Base-by-base conservation (phyloP, 257 asterid genomes). In the Solanum virginianum region DNA sequence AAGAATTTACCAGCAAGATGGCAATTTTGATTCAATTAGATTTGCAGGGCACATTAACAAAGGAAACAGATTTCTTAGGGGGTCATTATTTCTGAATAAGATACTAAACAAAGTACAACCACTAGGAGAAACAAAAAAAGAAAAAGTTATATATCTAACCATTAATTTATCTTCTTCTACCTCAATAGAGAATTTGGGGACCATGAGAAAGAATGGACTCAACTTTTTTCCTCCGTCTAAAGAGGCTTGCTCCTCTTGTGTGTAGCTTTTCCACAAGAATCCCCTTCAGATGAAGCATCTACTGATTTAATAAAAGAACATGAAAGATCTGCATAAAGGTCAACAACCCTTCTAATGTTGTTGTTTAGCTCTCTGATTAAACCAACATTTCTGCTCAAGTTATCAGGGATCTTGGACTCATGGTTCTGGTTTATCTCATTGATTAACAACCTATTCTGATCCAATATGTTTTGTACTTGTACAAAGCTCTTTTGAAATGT, bases 371-470 rank as follows among this genome's bases (percentile, higher is more conserved):
- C 98, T 83, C 90, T 92, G 49, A 96, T 93, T 41, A 96, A 80
- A 14, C 98, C 98, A 85, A 94, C 98, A 84, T 96, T 96, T 83
- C 97, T 89, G 91, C 86, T 91, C 89, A 96, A 87, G 71, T 93
- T 93, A 82, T 94, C 98, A 8, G 98, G 97, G 63, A 91, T 86
- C 87, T 91, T 92, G 66, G 99, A 96, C 89, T 96, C 98, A 10
- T 96, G 99, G 18, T 96, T 96, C 88, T 93, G 98, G 22, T 96
- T 94, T 20, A 96, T 93, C 97, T 94, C 95, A 57, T 91, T 90
- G 80, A 96, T 96, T 12, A 96, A 83, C 80, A 94, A 86, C 88
- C 97, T 88, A 84, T 96, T 96, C 80, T 94, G 99, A 86, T 94
- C 99, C 85, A 96, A 85, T 68, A 94, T 90, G 55, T 85, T 89